phyloP scores from a whole-genome alignment of 768 basidiomycete species.

The Exidia glandulosa region DNA sequence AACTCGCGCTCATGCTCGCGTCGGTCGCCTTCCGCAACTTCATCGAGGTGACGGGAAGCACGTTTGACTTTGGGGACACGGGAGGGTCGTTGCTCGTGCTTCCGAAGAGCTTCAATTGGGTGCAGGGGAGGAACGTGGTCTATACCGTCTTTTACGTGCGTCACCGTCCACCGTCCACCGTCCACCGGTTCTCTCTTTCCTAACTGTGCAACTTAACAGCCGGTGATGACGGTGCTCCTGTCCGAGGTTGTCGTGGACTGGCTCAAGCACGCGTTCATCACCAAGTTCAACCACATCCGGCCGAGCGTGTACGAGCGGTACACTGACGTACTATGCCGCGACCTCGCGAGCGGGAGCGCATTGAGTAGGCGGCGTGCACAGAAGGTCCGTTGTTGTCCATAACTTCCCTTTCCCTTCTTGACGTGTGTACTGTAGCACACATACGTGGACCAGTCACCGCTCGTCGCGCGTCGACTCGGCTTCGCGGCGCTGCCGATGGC shows the following conservation, averaged over 20 bases:
- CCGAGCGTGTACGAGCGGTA: slow-evolving; percentile 92
- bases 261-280: slow-evolving; percentile 99
- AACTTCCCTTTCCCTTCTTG: not conserved
- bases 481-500: slow-evolving; percentile 90
- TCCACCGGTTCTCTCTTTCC: not conserved
- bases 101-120: slow-evolving; percentile 79
- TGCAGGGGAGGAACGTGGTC: slow-evolving; percentile 62
- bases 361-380: slow-evolving; percentile 54
- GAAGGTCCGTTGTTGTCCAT: slow-evolving; percentile 38
- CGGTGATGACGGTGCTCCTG: slow-evolving; percentile 78
- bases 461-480: slow-evolving; percentile 86
- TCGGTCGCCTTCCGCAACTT: slow-evolving; percentile 91
- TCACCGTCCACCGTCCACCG: slow-evolving; percentile 8
- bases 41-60: slow-evolving; percentile 85
- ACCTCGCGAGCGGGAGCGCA: slow-evolving; percentile 71
- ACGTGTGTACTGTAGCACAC: slow-evolving; percentile 41
- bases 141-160: slow-evolving; percentile 87
- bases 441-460: slow-evolving; percentile 91
- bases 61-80: slow-evolving; percentile 70
- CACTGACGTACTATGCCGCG: slow-evolving; percentile 89
- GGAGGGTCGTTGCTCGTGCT: slow-evolving; percentile 23
- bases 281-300: slow-evolving; percentile 97
- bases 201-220: slow-evolving; percentile 34
- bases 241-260: slow-evolving; percentile 96
- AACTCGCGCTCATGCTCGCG: slow-evolving; percentile 78